Base-by-base conservation (phyloP, 371 early-diverging fungal genomes). In the Circinella minor region DNA sequence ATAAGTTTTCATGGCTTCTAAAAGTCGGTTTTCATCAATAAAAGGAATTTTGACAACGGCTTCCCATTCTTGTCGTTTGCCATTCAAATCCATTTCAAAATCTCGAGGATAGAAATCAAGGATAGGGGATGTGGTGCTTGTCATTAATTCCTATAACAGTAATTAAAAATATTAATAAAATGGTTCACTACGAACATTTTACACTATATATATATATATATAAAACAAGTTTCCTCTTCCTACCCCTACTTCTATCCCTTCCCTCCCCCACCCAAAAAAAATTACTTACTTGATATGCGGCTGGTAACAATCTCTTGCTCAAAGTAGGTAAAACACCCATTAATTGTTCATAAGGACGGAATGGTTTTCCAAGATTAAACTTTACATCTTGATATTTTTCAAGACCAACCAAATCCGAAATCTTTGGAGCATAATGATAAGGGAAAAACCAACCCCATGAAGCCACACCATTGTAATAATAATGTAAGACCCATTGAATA, bases 391-490 rank as follows among this genome's bases (percentile, higher is more conserved):
- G 74, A 78, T 89, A 90, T 18, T 86, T 79, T 4, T 68, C 76
- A 70, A 94, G 71, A 61, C 91, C 75, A 4, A 76, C 81, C 8
- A 91, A 63, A 74, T 91, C 91, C 37, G 93, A 89, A 57, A 99
- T 94, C 81, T 97, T 96, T 46, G 99, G 99, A 7, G 99, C 95
- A 81, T 99, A 99, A 77, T 99, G 98, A 81, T 94, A 96, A 4
- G 99, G 98, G 75, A 95, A 99, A 86, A 93, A 99, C 98, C 98
- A 99, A 15, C 92, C 93, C 99, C 99, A 99, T 3, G 96, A 95
- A 14, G 93, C 93, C 15, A 95, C 94, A 54, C 99, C 99, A 47
- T 89, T 82, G 79, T 96, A 97, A 78, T 99, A 99, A 79, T 99
- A 99, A 66, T 86, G 81, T 27, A 98, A 87, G 11, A 99, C 96